Conservation (phyloP, 176 grass and related monocot species). For the Raddia distichophylla region DNA sequence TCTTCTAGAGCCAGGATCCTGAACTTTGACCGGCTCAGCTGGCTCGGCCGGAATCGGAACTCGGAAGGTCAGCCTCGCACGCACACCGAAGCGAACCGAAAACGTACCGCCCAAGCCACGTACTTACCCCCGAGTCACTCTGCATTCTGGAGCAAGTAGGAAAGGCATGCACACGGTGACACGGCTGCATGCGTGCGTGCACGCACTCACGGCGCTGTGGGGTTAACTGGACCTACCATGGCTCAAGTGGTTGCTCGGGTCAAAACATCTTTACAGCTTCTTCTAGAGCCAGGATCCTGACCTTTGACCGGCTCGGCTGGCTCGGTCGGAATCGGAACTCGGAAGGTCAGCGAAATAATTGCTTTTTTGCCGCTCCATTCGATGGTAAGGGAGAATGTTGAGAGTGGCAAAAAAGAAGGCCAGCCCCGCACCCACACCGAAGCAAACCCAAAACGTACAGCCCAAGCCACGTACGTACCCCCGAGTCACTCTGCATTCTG, state of each 20-base stretch:
- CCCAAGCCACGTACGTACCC: background rate
- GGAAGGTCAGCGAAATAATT: too few relatives aligned
- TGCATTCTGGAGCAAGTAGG: background rate
- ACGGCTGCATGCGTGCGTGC: background rate
- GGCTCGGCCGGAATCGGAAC: too few relatives aligned
- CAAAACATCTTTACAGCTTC: background rate
- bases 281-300: background rate
- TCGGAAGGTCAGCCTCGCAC: slow-evolving; percentile 1
- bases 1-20: background rate
- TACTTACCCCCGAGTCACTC: background rate
- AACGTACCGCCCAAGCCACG: slow-evolving; percentile 23
- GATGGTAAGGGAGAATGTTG: too few relatives aligned
- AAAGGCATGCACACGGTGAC: too few relatives aligned
- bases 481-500: background rate
- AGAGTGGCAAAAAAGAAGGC: too few relatives aligned
- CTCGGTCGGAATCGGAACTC: background rate
- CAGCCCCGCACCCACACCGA: background rate
- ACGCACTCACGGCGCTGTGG: too few relatives aligned
- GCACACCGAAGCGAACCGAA: background rate
- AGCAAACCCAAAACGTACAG: slow-evolving; percentile 27
- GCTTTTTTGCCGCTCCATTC: too few relatives aligned
- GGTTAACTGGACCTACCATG: background rate
- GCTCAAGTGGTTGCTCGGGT: background rate
- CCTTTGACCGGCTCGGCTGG: slow-evolving; percentile 26
- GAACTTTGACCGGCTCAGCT: slow-evolving; percentile 28